Base-by-base conservation (phyloP, 2,329 filamentous ascomycete genomes). In the Aphanocladium album region DNA sequence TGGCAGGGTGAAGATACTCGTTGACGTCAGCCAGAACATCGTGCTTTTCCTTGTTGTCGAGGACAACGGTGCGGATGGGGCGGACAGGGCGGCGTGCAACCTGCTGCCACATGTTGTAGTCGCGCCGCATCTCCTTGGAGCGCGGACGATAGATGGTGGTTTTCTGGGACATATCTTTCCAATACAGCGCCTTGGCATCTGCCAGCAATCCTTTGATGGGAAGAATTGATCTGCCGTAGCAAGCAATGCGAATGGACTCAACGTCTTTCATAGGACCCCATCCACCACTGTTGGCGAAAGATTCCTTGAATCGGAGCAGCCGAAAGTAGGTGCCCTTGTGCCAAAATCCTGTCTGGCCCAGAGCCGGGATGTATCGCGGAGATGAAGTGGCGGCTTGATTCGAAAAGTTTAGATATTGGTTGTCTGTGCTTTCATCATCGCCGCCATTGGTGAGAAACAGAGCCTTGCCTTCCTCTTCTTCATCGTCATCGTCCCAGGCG, bases 41-140 rank as follows among this genome's bases (percentile, higher is more conserved):
- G 1, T 80, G 76, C 72, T 93, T 93, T 68, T 90, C 83, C 50
- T 79, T 72, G 9, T 80, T 76, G 64, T 91, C 88, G 5, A 95
- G 79, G 2, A 92, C 86, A 1, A 96, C 89, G 0, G 90, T 93
- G 54, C 81, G 80, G 78, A 93, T 89, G 1, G 88, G 87, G 17
- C 89, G 77, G 7, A 87, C 84, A 0, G 89, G 89, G 1, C 89
- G 78, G 30, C 83, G 79, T 1, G 83, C 82, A 25, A 87, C 82
- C 63, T 80, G 76, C 43, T 79, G 74, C 84, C 85, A 88, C 69
- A 74, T 68, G 64, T 73, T 75, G 57, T 77, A 69, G 59, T 76
- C 81, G 14, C 78, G 73, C 11, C 81, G 77, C 56, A 77, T 71
- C 54, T 77, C 76, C 61, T 79, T 78, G 8, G 74, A 72, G 19